A percentile compares a stretch with the other conserved stretches of the same genome.
Conservation (phyloP, 2,329 filamentous ascomycete genomes). For the Endoconidiophora laricicola region DNA sequence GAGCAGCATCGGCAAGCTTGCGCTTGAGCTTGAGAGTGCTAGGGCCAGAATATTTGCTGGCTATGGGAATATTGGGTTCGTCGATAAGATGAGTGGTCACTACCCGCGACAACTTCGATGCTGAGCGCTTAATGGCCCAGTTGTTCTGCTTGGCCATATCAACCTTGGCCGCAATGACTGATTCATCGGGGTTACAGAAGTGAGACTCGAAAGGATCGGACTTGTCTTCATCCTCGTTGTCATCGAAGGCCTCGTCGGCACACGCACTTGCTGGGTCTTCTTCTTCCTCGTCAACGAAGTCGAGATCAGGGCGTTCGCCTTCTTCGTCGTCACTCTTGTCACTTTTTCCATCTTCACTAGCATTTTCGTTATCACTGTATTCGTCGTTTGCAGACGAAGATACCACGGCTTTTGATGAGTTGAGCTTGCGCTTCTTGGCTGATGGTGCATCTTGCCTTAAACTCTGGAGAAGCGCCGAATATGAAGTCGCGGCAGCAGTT, state of each 20-base stretch:
- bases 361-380: slow-evolving; percentile 8
- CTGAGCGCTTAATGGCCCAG: slow-evolving; percentile 33
- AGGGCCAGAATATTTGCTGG: slow-evolving; percentile 22
- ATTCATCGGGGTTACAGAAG: slow-evolving; percentile 53
- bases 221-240: slow-evolving; percentile 35
- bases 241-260: slow-evolving; percentile 20
- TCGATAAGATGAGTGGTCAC: slow-evolving; percentile 31
- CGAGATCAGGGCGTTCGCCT: slow-evolving; percentile 23
- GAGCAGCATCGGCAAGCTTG: slow-evolving; percentile 41
- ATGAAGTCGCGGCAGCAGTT: slow-evolving; percentile 26
- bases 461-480: slow-evolving; percentile 41
- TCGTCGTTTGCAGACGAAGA: slow-evolving; percentile 15
- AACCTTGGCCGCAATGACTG: slow-evolving; percentile 37
- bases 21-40: slow-evolving; percentile 49
- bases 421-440: slow-evolving; percentile 41
- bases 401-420: slow-evolving; percentile 20
- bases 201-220: slow-evolving; percentile 67
- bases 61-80: not conserved
- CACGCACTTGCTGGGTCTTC: slow-evolving; percentile 28
- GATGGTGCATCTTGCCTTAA: slow-evolving; percentile 27
- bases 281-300: slow-evolving; percentile 20
- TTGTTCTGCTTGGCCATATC: slow-evolving; percentile 31
- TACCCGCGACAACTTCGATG: slow-evolving; percentile 30
- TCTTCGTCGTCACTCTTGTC: slow-evolving; percentile 13
- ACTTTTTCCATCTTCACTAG: not conserved